phyloP scores from a whole-genome alignment of 2,329 filamentous ascomycete genomes.

The Beauveria pseudobassiana region DNA sequence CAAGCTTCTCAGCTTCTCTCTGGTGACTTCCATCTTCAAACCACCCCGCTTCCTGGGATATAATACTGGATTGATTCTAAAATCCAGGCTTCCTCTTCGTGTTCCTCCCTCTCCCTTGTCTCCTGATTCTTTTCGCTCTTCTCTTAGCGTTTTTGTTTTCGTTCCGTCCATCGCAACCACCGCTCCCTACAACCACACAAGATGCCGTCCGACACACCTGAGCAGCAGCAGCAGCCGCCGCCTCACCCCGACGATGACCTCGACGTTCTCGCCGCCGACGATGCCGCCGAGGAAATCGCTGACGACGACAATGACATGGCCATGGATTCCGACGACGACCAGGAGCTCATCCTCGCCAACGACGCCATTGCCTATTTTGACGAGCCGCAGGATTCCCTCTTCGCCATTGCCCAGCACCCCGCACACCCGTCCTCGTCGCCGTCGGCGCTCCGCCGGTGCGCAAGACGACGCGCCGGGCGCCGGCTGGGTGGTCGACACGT shows the following conservation, averaged over 20 bases:
- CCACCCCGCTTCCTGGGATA: not conserved
- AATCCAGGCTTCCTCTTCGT: not conserved
- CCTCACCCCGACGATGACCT: constrained; percentile 42
- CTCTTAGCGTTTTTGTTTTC: not conserved
- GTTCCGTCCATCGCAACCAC: not conserved
- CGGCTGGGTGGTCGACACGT: constrained; percentile 77
- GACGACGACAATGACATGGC: constrained; percentile 58
- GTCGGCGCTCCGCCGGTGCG: constrained; percentile 65
- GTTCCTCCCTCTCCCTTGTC: not conserved
- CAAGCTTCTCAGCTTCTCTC: not conserved
- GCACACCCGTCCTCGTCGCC: constrained; percentile 68
- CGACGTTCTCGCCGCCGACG: constrained; percentile 68
- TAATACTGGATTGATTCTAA: not conserved
- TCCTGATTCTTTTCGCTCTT: not conserved
- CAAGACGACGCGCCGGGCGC: constrained; percentile 60
- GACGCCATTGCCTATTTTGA: constrained; percentile 94
- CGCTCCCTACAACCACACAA: not conserved
- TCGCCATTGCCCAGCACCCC: constrained; percentile 91
- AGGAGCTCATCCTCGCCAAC: constrained; percentile 77
- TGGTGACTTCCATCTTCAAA: constrained; percentile 7
- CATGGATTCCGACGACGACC: constrained; percentile 70
- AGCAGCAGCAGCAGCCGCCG: constrained; percentile 9
- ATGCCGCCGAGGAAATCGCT: constrained; percentile 68
- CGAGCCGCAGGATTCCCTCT: constrained; percentile 81
- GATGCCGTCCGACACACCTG: not conserved